Conservation (phyloP, 106 monocot genomes). For the Gastrodia elata region DNA sequence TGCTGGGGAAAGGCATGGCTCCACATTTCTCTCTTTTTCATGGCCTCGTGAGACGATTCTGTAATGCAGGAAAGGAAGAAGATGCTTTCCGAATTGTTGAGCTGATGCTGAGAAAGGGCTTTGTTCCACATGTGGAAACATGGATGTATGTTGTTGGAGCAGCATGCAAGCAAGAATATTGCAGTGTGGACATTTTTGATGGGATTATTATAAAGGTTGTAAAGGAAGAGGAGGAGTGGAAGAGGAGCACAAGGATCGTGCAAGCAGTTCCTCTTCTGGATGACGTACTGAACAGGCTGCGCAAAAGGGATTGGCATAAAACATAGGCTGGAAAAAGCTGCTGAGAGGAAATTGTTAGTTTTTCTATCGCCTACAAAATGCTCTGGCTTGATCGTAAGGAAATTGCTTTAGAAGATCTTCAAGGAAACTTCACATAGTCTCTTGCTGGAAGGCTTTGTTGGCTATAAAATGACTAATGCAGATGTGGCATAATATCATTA, state of each 20-base stretch:
- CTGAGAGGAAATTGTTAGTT: neutral
- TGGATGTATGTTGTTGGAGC: constrained; percentile 39
- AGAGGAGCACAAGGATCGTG: constrained; percentile 14
- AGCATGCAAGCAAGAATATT: constrained; percentile 25
- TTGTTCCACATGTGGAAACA: constrained; percentile 60
- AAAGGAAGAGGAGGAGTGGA: constrained; percentile 18
- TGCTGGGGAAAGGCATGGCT: constrained; percentile 45
- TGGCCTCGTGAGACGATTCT: constrained; percentile 59
- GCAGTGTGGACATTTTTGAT: constrained; percentile 15
- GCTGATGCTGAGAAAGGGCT: constrained; percentile 51
- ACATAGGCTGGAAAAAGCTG: neutral
- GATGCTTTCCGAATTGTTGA: constrained; percentile 37
- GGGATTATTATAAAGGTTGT: constrained; percentile 15
- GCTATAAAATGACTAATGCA: no score
- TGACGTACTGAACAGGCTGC: constrained; percentile 14
- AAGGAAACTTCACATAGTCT: neutral
- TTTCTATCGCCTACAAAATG: neutral
- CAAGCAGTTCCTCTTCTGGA: constrained; percentile 9
- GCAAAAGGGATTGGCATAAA: neutral
- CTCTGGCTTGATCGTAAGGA: neutral
- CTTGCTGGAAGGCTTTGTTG: neutral
- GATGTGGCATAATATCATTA: no score
- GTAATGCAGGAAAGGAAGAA: constrained; percentile 50
- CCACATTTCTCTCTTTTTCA: constrained; percentile 87
- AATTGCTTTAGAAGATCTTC: neutral